A percentile compares a stretch with the other conserved stretches of the same genome.
phyloP scores from a whole-genome alignment of 768 basidiomycete genomes.

The Pleurotus giganteus region DNA sequence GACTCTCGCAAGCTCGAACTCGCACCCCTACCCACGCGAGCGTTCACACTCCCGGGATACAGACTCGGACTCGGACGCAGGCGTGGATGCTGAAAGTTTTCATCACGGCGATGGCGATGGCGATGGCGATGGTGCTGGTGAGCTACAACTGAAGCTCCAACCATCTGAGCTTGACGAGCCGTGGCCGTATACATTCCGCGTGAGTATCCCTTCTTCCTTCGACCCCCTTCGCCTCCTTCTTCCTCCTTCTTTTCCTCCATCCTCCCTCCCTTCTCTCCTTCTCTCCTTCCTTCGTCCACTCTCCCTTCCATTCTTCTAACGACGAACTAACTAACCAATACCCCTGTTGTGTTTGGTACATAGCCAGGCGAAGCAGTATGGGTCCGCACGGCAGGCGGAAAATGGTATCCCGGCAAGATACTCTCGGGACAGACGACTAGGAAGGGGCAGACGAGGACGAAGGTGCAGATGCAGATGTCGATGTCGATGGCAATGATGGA shows the following conservation, averaged over 20 bases:
- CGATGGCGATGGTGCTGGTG: too few species aligned
- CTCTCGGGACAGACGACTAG: slow-evolving; percentile 42
- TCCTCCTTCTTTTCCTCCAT: too few species aligned
- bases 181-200: slow-evolving; percentile 52
- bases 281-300: too few species aligned
- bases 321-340: slow-evolving; percentile 4
- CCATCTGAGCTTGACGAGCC: slow-evolving; percentile 48
- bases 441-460: slow-evolving; percentile 44
- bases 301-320: too few species aligned
- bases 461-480: too few species aligned
- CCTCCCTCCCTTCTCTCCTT: too few species aligned
- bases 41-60: too few species aligned
- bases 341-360: slow-evolving; percentile 7
- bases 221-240: too few species aligned
- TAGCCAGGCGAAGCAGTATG: slow-evolving; percentile 51
- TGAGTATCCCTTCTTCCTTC: slow-evolving; percentile 21
- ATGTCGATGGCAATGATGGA: too few species aligned
- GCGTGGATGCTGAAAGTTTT: not conserved
- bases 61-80: too few species aligned
- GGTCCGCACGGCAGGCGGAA: slow-evolving; percentile 47
- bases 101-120: not conserved
- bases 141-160: slow-evolving; percentile 24
- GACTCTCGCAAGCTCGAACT: too few species aligned
- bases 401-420: slow-evolving; percentile 52
- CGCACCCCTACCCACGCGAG: too few species aligned